Evolutionary conservation across 768 basidiomycete species (phyloP), one percentile per base, ranked within the genome.

Genomic region (Mycena haematopus): DNA sequence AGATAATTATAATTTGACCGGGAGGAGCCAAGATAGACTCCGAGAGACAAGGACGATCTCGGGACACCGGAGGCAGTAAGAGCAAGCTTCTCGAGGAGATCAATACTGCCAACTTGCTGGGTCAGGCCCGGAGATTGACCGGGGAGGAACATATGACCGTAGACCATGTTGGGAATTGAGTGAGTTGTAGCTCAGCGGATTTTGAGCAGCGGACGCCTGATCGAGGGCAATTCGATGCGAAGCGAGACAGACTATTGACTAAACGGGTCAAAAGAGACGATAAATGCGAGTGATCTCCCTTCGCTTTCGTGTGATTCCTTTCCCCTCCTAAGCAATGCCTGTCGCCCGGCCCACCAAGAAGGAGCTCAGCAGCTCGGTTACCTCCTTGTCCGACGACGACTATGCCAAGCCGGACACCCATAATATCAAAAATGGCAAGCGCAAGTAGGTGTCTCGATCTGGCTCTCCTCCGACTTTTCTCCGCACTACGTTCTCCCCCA

Each of bases 401-500:
- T 75, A 77, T 73, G 73, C 76, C 73, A 84, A 84, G 74, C 73
- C 78, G 68, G 71, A 76, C 74, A 73, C 85, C 84, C 86, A 89
- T 82, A 88, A 84, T 77, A 85, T 82, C 80, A 90, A 86, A 79
- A 83, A 81, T 27, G 22, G 36, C 78, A 91, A 90, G 81, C 84
- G 89, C 86, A 91, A 91, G 89, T 91, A 78, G 76, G 89, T 36
- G 36, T 85, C 62, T 56, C 56, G 59, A 49, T 45, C 33, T 36
- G 40, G 50, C 62, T 70, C 73, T 79, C 80, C 75, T 72, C 81
- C 82, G 86, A 85, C 58, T 68, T 84, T 87, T 85, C 79, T 78
- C 86, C 86, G 84, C 71, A 42, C 69, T 71, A 74, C 60, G 73
- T 73, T 75, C 58, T 9, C 42, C 58, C 62, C 53, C 62, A 66